Base-by-base conservation (phyloP, 805 yeast species). In the Wickerhamiella qilinensis region DNA sequence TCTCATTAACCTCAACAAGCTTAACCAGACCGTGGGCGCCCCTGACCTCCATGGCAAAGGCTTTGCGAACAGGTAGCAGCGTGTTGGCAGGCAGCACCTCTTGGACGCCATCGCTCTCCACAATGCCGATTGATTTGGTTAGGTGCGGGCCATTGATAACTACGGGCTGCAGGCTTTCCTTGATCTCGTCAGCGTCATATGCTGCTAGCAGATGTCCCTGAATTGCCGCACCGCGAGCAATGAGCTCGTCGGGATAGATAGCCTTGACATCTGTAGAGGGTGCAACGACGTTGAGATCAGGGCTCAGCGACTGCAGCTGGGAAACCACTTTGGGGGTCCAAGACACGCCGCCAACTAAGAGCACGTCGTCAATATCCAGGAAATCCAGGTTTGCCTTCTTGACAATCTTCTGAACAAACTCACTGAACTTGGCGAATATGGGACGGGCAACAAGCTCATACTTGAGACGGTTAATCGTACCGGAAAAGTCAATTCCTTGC, bases 171-270 rank as follows among this genome's bases (percentile, higher is more conserved):
- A 76, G 65, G 41, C 91, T 77, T 63, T 84, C 93, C 51, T 77
- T 66, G 61, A 84, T 91, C 45, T 81, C 93, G 38, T 72, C 84
- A 54, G 78, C 91, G 52, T 83, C 93, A 42, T 74, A 66, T 53
- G 79, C 88, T 46, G 79, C 65, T 52, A 88, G 67, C 44, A 74
- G 55, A 29, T 93, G 75, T 37, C 95, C 98, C 69, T 91, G 97
- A 57, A 88, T 71, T 46, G 97, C 95, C 42, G 95, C 93, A 63
- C 98, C 98, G 55, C 93, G 77, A 47, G 93, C 77, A 47, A 79
- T 67, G 54, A 85, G 69, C 66, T 91, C 97, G 55, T 82, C 77
- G 43, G 98, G 96, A 63, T 82, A 73, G 44, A 76, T 57, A 41
- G 91, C 81, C 62, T 83, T 84, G 44, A 80, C 50, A 58, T 82